Base-by-base conservation (phyloP, 164 flowering plant genomes). In the Magnolia officinalis region DNA sequence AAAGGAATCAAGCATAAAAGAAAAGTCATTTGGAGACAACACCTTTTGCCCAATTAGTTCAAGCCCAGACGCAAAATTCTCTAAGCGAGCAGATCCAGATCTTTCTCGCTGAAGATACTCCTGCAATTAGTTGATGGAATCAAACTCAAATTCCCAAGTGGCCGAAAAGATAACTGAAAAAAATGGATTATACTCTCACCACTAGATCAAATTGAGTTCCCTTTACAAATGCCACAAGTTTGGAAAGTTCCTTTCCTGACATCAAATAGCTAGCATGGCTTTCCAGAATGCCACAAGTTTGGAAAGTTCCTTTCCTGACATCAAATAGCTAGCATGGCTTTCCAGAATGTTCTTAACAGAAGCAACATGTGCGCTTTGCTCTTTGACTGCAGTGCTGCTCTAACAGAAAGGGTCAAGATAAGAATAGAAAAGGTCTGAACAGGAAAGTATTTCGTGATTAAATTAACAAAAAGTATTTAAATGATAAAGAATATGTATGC, bases 191-290 rank as follows among this genome's bases (percentile, higher is more conserved):
- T 37, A 37, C 55, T 69, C 89, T 82, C 76, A 96, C 99, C 97
- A 90, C 97, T 71, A 96, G 81, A 88, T 96, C 99, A 87, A 94
- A 96, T 80, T 96, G 99, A 74, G 99, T 96, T 84, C 98, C 99
- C 85, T 96, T 96, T 18, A 96, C 98, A 85, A 94, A 94, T 24
- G 98, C 97, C 74, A 92, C 99, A 80, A 96, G 97, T 84, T 94
- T 94, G 67, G 98, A 90, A 76, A 96, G 97, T 79, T 96, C 99
- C 79, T 92, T 96, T 77, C 93, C 99, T 31, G 98, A 90, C 99
- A 96, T 94, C 78, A 96, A 80, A 81, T 90, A 91, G 84, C 97
- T 90, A 64, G 99, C 98, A 94, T 96, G 99, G 84, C 87, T 96
- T 86, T 96, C 99, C 68, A 96, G 80, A 70, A 96, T 96, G 82